Evolutionary conservation across 2,329 filamentous ascomycete genomes (phyloP).

Genomic region (Claviceps cyperi): DNA sequence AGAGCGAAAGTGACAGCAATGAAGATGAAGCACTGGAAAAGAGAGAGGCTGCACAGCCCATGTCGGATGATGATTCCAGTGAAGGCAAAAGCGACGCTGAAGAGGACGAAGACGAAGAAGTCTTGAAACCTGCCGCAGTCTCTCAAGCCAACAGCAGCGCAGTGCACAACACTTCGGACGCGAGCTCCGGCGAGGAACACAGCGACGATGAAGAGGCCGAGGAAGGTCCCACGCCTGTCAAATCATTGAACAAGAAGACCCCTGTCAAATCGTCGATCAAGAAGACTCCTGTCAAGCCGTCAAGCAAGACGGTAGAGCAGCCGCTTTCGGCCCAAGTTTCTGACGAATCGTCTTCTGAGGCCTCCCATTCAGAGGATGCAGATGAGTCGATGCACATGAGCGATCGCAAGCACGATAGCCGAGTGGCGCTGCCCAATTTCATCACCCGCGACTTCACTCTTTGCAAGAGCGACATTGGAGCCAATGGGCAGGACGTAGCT

Average conservation of each 20-base stretch:
- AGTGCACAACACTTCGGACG: conserved; percentile 5
- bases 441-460: conserved; percentile 39
- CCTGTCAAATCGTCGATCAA: too few species aligned
- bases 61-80: not conserved
- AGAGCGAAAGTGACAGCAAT: conserved; percentile 4
- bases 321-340: conserved; percentile 2
- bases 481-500: conserved; percentile 30
- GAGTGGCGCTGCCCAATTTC: conserved; percentile 28
- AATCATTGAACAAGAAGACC: not conserved
- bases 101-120: not conserved
- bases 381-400: conserved; percentile 27
- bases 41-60: conserved; percentile 5
- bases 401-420: conserved; percentile 16
- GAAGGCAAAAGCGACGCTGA: conserved; percentile 15
- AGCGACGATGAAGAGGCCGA: conserved; percentile 11
- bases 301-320: not conserved
- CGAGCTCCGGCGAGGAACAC: conserved; percentile 12
- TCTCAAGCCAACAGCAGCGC: conserved; percentile 10
- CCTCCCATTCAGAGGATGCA: conserved; percentile 16
- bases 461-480: conserved; percentile 29
- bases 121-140: conserved; percentile 8
- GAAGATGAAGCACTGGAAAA: conserved; percentile 7
- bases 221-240: not conserved
- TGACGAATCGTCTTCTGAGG: conserved; percentile 5
- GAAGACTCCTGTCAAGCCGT: not conserved